These are phyloP conservation scores for Globisporangium nodosum DNA, from an alignment of 352 stramenopile genomes.

Conservation along the genomic window DNA sequence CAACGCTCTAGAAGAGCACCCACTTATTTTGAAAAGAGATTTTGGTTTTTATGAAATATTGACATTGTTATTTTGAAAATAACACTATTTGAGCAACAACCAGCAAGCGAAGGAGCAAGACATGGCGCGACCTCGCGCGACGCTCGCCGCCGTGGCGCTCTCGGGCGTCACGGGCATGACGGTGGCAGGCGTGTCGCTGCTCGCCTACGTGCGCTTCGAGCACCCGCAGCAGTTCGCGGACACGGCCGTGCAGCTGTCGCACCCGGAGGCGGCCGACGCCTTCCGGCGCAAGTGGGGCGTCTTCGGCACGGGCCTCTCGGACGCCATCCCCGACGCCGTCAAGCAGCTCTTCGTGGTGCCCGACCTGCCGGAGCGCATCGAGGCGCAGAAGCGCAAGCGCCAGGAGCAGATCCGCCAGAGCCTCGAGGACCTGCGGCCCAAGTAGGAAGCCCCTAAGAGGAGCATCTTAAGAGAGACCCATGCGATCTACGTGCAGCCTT, in stretches of 20 bases:
- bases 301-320: constrained; percentile 73
- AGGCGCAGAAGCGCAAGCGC: constrained; percentile 64
- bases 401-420: constrained; percentile 65
- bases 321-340: constrained; percentile 59
- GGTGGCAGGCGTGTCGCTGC: constrained; percentile 69
- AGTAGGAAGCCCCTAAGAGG: constrained; percentile 38
- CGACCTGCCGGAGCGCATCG: constrained; percentile 64
- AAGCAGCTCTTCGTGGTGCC: constrained; percentile 61
- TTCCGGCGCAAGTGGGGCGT: constrained; percentile 75
- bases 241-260: constrained; percentile 68
- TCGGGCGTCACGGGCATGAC: constrained; percentile 80
- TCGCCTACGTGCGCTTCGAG: constrained; percentile 80
- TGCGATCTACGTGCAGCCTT: neutral
- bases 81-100: neutral
- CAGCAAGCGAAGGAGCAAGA: neutral
- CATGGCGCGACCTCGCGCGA: constrained; percentile 39
- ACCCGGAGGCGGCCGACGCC: constrained; percentile 69
- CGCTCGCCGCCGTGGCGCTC: constrained; percentile 51
- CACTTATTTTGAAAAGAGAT: too few relatives aligned
- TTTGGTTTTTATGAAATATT: too few relatives aligned
- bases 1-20: too few relatives aligned
- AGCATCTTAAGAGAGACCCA: neutral
- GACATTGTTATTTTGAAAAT: too few relatives aligned
- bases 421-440: constrained; percentile 72
- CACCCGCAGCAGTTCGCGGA: constrained; percentile 81